Percentiles rank a stretch among this genome's conserved stretches.
Evolutionary conservation across 2,329 filamentous ascomycete genomes (phyloP).

Genomic region (Colletotrichum sp.): DNA sequence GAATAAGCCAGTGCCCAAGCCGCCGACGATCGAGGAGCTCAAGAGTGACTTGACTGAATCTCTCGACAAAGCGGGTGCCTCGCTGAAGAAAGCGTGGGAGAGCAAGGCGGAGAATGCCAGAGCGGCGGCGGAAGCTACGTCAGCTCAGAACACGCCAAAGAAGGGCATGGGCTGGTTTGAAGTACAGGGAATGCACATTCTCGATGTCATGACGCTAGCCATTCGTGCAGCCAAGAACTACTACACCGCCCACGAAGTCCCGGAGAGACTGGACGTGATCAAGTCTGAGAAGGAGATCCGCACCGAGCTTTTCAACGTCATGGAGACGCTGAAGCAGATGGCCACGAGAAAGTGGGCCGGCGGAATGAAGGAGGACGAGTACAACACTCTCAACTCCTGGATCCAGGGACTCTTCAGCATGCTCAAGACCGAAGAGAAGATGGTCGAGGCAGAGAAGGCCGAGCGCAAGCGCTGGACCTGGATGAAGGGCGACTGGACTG

Average conservation of each 20-base stretch:
- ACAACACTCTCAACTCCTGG: conserved; percentile 78
- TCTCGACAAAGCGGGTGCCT: conserved; percentile 71
- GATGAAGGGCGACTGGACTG: conserved; percentile 79
- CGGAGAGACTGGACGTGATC: conserved; percentile 83
- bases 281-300: conserved; percentile 87
- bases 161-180: conserved; percentile 76
- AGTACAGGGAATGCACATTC: conserved; percentile 87
- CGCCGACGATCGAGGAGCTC: conserved; percentile 82
- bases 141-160: conserved; percentile 5
- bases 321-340: conserved; percentile 92
- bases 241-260: conserved; percentile 90
- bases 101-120: conserved; percentile 29
- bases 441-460: conserved; percentile 74
- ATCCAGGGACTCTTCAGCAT: conserved; percentile 78
- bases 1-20: conserved; percentile 80
- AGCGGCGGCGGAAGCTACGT: background rate
- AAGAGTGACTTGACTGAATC: conserved; percentile 70
- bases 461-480: conserved; percentile 81
- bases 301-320: conserved; percentile 80
- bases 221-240: conserved; percentile 96
- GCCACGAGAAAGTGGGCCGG: conserved; percentile 85
- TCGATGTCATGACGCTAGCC: conserved; percentile 93
- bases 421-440: conserved; percentile 75
- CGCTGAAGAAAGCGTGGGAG: conserved; percentile 64
- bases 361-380: conserved; percentile 81